A percentile compares a stretch with the other conserved stretches of the same genome.
These are phyloP conservation scores for Coccinonectria pachysandricola DNA, from an alignment of 2,329 filamentous ascomycete genomes.

Conservation along the genomic window DNA sequence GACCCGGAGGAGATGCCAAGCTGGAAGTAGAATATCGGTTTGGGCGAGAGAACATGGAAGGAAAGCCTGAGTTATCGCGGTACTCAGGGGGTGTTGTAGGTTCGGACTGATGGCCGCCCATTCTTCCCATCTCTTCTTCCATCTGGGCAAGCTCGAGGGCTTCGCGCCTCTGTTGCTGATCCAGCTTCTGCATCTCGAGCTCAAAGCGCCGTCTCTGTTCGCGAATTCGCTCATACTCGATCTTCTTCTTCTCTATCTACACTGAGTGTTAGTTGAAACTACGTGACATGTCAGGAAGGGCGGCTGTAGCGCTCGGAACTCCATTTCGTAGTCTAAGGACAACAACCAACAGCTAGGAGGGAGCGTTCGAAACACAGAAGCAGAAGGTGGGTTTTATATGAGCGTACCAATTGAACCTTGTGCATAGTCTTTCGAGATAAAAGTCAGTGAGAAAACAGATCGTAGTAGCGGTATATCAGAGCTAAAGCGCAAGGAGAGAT, in stretches of 20 bases:
- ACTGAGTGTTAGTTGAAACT: constrained; percentile 24
- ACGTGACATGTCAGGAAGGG: too few relatives aligned
- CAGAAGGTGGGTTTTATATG: constrained; percentile 2
- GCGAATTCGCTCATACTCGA: constrained; percentile 82
- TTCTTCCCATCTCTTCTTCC: constrained; percentile 61
- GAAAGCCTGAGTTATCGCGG: constrained; percentile 65
- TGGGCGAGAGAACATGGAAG: constrained; percentile 69
- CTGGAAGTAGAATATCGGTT: constrained; percentile 86
- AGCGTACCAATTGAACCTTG: constrained; percentile 67
- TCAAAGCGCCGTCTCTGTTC: constrained; percentile 86
- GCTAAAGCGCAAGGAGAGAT: too few relatives aligned
- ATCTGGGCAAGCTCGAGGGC: constrained; percentile 79
- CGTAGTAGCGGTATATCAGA: too few relatives aligned
- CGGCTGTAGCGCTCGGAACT: too few relatives aligned
- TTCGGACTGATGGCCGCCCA: constrained; percentile 74
- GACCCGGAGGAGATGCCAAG: constrained; percentile 68
- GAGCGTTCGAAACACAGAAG: too few relatives aligned
- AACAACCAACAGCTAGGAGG: too few relatives aligned
- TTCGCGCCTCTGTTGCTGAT: constrained; percentile 72
- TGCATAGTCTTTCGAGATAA: constrained; percentile 45
- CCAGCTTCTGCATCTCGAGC: constrained; percentile 81
- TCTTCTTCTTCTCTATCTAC: constrained; percentile 87
- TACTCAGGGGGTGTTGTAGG: constrained; percentile 95
- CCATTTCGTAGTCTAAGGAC: too few relatives aligned
- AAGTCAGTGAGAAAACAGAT: constrained; percentile 23